These are phyloP conservation scores for Acorus calamus DNA, from an alignment of 106 monocot species.

Conservation along the genomic window DNA sequence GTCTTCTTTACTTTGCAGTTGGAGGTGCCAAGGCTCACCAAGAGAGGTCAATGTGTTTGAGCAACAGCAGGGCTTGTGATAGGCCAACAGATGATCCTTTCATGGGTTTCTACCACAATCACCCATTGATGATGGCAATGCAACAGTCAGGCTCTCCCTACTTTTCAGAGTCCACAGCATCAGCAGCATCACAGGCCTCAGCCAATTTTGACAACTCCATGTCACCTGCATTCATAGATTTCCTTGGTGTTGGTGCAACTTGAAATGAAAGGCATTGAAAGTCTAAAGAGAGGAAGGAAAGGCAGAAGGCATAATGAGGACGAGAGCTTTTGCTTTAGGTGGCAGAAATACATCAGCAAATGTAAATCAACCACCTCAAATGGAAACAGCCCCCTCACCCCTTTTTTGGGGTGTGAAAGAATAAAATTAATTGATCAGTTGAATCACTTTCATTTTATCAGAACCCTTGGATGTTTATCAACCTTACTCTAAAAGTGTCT, in stretches of 20 bases:
- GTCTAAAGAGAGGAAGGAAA: no score
- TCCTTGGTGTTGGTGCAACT: slow-evolving; percentile 16
- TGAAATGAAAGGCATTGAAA: not conserved
- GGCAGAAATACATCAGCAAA: no score
- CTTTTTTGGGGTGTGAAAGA: no score
- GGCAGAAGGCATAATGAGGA: no score
- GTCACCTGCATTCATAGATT: slow-evolving; percentile 16
- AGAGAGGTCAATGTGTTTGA: not conserved
- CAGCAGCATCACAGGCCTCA: slow-evolving; percentile 7
- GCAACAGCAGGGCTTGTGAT: not conserved
- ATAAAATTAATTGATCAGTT: no score
- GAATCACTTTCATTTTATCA: no score
- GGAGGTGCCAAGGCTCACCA: slow-evolving; percentile 20
- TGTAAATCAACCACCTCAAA: no score
- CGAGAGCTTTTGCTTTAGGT: no score
- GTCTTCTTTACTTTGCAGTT: slow-evolving; percentile 1
- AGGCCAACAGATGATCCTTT: slow-evolving; percentile 7
- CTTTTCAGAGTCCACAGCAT: slow-evolving; percentile 3
- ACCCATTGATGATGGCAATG: slow-evolving; percentile 33
- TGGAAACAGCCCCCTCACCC: no score
- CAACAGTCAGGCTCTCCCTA: slow-evolving; percentile 14
- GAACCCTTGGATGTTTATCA: no score
- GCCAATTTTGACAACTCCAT: not conserved
- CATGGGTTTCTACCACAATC: slow-evolving; percentile 13
- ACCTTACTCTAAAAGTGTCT: no score